A percentile compares a stretch with the other conserved stretches of the same genome.
These are phyloP conservation scores for Fusarium xyrophilum DNA, from an alignment of 2,329 filamentous ascomycete species.

Conservation along the genomic window DNA sequence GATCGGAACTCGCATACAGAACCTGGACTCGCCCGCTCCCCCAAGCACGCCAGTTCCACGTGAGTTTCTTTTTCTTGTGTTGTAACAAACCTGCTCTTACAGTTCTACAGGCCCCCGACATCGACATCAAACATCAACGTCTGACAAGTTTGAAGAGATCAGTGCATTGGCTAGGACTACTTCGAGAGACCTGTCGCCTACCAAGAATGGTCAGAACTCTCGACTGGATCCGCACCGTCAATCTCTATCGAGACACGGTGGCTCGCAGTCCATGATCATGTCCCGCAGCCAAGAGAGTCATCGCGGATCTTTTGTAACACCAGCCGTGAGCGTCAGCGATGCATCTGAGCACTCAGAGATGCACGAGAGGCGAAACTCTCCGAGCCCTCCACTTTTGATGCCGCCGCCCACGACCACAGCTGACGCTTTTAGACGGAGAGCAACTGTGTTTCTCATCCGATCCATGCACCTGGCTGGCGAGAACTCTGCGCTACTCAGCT, in stretches of 20 bases:
- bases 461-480: conserved; percentile 35
- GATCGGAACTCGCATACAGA: conserved; percentile 59
- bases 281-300: conserved; percentile 52
- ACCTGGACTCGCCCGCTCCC: conserved; percentile 60
- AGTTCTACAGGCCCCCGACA: conserved; percentile 43
- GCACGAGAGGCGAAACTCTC: conserved; percentile 18
- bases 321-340: conserved; percentile 21
- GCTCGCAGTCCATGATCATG: conserved; percentile 47
- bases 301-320: conserved; percentile 26
- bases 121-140: conserved; percentile 25
- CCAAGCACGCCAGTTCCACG: conserved; percentile 59
- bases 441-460: conserved; percentile 47
- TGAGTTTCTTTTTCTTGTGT: conserved; percentile 31
- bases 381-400: conserved; percentile 57
- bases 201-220: conserved; percentile 7
- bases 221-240: conserved; percentile 22
- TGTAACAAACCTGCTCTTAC: conserved; percentile 43
- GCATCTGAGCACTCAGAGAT: conserved; percentile 23
- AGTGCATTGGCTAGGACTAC: conserved; percentile 24
- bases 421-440: conserved; percentile 45
- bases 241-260: conserved; percentile 27
- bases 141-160: conserved; percentile 41
- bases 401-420: conserved; percentile 53
- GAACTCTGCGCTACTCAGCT: conserved; percentile 44
- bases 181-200: conserved; percentile 30